phyloP scores from a whole-genome alignment of 2,329 filamentous ascomycete genomes.

The Cladobotryum mycophilum region DNA sequence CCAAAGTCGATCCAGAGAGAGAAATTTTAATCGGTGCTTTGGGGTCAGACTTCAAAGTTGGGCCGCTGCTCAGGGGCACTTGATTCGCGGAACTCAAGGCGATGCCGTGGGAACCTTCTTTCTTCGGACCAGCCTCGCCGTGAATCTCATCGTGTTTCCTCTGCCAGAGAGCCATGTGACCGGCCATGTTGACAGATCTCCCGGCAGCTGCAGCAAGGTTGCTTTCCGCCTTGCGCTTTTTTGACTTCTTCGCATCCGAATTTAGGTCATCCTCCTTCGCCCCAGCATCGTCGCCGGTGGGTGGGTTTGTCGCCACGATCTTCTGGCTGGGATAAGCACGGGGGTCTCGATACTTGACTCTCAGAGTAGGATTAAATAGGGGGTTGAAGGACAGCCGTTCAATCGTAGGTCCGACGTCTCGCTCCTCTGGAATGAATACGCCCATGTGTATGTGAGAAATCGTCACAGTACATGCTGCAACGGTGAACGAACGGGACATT shows the following conservation, averaged over 20 bases:
- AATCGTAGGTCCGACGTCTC: constrained; percentile 47
- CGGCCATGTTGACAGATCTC: constrained; percentile 35
- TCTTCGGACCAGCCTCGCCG: constrained; percentile 11
- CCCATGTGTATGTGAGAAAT: constrained; percentile 77
- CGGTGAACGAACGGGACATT: constrained; percentile 68
- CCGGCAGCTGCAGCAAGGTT: constrained; percentile 26
- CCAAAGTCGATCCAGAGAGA: constrained; percentile 16
- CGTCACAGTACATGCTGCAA: constrained; percentile 64
- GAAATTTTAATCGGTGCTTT: constrained; percentile 28
- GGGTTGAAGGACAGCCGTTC: constrained; percentile 63
- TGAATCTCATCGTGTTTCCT: constrained; percentile 38
- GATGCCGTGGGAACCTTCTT: not conserved
- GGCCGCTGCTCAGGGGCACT: not conserved
- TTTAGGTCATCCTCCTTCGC: constrained; percentile 21
- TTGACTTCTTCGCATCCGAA: constrained; percentile 34
- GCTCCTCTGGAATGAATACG: constrained; percentile 70
- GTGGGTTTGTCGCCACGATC: constrained; percentile 48
- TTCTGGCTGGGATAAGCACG: constrained; percentile 64
- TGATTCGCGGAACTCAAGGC: not conserved
- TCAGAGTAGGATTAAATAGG: constrained; percentile 59
- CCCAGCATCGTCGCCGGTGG: constrained; percentile 23
- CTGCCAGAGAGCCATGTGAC: constrained; percentile 40
- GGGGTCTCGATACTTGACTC: constrained; percentile 71
- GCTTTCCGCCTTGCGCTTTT: constrained; percentile 49
- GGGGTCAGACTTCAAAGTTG: constrained; percentile 11